Evolutionary conservation across 306 rosid species (phyloP).

Genomic region (Vicia villosa): DNA sequence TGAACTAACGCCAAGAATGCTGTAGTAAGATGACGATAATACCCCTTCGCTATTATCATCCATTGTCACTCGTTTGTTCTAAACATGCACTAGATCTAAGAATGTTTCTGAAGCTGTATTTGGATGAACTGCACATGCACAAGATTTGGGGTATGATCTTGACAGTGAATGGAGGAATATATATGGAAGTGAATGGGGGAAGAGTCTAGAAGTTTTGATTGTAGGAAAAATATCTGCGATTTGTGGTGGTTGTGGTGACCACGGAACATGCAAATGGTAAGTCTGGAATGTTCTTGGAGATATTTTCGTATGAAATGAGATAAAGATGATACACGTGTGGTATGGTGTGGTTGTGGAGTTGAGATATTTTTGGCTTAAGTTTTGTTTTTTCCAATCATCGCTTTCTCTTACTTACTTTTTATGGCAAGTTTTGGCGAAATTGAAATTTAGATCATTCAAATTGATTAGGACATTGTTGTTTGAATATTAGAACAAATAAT

Average conservation of each 20-base stretch:
- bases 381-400: not conserved
- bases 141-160: not conserved
- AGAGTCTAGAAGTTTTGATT: conserved; percentile 27
- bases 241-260: not conserved
- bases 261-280: conserved; percentile 11
- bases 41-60: conserved; percentile 7
- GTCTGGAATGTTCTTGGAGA: conserved; percentile 50
- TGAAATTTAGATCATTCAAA: not conserved
- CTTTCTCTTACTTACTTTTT: not conserved
- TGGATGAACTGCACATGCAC: not conserved
- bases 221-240: conserved; percentile 14
- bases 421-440: not conserved
- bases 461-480: not conserved
- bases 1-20: conserved; percentile 63
- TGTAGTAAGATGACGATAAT: conserved; percentile 48
- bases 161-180: not conserved
- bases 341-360: not conserved
- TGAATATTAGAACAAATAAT: not conserved
- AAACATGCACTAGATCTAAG: not conserved
- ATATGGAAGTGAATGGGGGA: not conserved
- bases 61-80: conserved; percentile 33
- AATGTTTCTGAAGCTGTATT: not conserved
- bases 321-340: conserved; percentile 7
- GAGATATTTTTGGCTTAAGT: conserved; percentile 9
- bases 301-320: conserved; percentile 2